Evolutionary conservation across 495 filamentous ascomycete species (phyloP).

Genomic region (Xylaria flabelliformis): DNA sequence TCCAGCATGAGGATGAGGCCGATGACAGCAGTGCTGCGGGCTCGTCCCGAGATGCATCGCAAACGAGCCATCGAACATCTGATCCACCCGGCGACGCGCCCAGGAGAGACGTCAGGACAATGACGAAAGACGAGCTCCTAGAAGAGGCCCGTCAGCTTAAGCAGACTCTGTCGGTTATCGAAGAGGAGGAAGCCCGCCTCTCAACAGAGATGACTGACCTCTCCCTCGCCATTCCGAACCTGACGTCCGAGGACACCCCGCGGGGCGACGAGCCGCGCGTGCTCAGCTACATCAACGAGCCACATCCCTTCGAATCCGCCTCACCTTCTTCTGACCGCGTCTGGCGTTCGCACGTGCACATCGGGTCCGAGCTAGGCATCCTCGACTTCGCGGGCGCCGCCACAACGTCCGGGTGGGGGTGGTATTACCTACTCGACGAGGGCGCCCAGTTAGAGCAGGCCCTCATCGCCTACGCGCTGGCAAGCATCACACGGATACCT

Average conservation of each 20-base stretch:
- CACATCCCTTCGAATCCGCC: conserved; percentile 59
- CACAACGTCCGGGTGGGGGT: conserved; percentile 88
- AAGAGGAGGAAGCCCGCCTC: conserved; percentile 63
- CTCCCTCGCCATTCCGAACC: conserved; percentile 83
- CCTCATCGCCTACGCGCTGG: conserved; percentile 82
- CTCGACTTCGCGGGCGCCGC: conserved; percentile 85
- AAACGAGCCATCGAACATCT: neutral
- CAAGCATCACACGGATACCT: conserved; percentile 61
- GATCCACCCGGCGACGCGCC: neutral
- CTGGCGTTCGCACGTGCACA: conserved; percentile 77
- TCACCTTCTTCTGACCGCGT: conserved; percentile 56
- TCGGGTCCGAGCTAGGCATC: conserved; percentile 78
- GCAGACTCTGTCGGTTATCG: conserved; percentile 63
- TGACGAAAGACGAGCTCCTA: conserved; percentile 57
- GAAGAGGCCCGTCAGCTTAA: conserved; percentile 75
- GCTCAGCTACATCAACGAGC: conserved; percentile 74
- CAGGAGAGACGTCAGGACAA: conserved; percentile 28
- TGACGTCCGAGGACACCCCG: conserved; percentile 79
- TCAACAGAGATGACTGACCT: conserved; percentile 73
- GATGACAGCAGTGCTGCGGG: conserved; percentile 32
- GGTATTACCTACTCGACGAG: conserved; percentile 92
- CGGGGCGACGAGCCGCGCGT: conserved; percentile 63
- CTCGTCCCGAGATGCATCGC: neutral
- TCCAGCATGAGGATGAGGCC: conserved; percentile 46
- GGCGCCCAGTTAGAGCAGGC: conserved; percentile 92